phyloP scores from a whole-genome alignment of 352 stramenopile species.

The Pythium oligandrum region DNA sequence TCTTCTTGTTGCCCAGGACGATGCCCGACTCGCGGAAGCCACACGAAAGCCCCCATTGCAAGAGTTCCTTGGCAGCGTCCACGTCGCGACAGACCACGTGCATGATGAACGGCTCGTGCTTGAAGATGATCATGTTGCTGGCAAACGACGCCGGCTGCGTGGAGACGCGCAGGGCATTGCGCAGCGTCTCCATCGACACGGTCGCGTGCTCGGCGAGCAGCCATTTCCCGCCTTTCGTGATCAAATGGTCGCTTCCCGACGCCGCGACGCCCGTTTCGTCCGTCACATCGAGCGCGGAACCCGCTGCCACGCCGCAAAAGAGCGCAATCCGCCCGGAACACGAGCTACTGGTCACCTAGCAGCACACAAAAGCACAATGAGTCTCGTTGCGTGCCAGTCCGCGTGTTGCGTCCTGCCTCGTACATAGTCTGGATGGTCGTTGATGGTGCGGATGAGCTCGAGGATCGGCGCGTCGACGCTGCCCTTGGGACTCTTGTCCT shows the following conservation, averaged over 20 bases:
- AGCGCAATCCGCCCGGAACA: slow-evolving; percentile 89
- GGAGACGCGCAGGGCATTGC: slow-evolving; percentile 21
- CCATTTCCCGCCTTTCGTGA: slow-evolving; percentile 89
- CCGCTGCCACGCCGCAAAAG: slow-evolving; percentile 53
- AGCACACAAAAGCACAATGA: no score
- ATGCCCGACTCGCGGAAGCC: slow-evolving; percentile 90
- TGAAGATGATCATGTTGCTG: slow-evolving; percentile 87
- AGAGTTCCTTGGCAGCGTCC: slow-evolving; percentile 65
- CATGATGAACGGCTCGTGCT: slow-evolving; percentile 91
- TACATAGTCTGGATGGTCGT: slow-evolving; percentile 82
- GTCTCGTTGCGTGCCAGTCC: no score
- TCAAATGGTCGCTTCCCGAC: slow-evolving; percentile 30
- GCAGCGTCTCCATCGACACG: slow-evolving; percentile 68
- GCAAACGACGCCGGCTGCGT: neutral
- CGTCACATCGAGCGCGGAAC: neutral
- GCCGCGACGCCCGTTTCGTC: slow-evolving; percentile 1
- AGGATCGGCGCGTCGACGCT: slow-evolving; percentile 87
- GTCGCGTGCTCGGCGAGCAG: slow-evolving; percentile 76
- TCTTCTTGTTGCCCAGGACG: slow-evolving; percentile 81
- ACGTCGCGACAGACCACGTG: slow-evolving; percentile 85
- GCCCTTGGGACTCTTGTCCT: slow-evolving; percentile 90
- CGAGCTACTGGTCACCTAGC: slow-evolving; percentile 86
- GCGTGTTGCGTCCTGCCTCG: neutral
- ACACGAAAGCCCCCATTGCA: slow-evolving; percentile 76
- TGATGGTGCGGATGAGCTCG: slow-evolving; percentile 85